Conservation (phyloP, 257 asterid species). For the Euphrasia confusa region DNA sequence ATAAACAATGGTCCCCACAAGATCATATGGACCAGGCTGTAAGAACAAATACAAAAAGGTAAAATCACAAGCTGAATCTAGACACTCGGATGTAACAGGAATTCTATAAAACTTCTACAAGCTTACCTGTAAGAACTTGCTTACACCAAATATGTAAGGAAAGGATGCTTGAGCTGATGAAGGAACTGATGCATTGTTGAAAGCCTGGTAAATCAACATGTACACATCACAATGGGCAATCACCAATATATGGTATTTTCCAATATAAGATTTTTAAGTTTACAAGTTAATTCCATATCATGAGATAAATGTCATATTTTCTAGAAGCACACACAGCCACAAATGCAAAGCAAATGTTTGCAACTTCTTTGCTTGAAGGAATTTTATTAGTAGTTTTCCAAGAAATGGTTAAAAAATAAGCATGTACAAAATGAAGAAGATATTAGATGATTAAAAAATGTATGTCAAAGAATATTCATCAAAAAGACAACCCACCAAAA, state of each 20-base stretch:
- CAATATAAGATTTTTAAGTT: constrained; percentile 1
- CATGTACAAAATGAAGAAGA: too few species aligned
- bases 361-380: too few species aligned
- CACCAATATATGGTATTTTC: constrained; percentile 6
- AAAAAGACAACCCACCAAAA: too few species aligned
- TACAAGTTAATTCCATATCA: neutral
- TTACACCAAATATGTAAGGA: constrained; percentile 76
- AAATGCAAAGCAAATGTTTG: neutral
- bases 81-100: constrained; percentile 3
- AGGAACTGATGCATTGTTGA: constrained; percentile 86
- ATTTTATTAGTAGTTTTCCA: too few species aligned
- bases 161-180: constrained; percentile 89
- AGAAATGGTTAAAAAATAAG: too few species aligned
- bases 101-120: neutral
- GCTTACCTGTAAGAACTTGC: constrained; percentile 95
- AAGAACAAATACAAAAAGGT: constrained; percentile 18
- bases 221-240: constrained; percentile 15
- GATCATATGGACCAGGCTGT: constrained; percentile 93
- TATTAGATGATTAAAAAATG: too few species aligned
- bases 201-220: constrained; percentile 43
- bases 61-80: neutral
- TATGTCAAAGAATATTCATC: too few species aligned
- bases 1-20: constrained; percentile 78
- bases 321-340: neutral
- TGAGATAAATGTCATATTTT: neutral